Percentiles rank a stretch among this genome's conserved stretches.
These are phyloP conservation scores for Brasilioporus rufonigricans DNA, from an alignment of 768 basidiomycete species.

Conservation along the genomic window DNA sequence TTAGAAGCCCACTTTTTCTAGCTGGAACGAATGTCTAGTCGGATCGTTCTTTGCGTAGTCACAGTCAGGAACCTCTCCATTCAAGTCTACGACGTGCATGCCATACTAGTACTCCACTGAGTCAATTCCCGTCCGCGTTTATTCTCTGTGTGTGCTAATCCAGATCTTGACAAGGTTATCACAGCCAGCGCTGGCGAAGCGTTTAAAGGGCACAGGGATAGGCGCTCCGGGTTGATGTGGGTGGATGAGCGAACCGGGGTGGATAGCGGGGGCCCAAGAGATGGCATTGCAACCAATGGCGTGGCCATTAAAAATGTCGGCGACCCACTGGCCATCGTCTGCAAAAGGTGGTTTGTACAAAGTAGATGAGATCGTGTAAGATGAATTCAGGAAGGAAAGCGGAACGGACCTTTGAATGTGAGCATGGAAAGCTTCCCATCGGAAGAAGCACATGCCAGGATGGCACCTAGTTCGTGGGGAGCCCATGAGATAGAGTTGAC, in stretches of 20 bases:
- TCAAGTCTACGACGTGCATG: too few relatives aligned
- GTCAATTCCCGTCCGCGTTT: too few relatives aligned
- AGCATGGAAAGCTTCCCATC: conserved; percentile 97
- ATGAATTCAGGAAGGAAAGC: too few relatives aligned
- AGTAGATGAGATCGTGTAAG: background rate
- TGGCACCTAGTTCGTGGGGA: conserved; percentile 96
- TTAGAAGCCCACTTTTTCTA: too few relatives aligned
- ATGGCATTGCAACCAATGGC: conserved; percentile 96
- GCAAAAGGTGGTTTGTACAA: background rate
- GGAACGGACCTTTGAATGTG: conserved; percentile 87
- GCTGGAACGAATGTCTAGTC: too few relatives aligned
- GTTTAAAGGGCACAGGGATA: conserved; percentile 62
- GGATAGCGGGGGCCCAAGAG: conserved; percentile 93
- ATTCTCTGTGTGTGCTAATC: too few relatives aligned
- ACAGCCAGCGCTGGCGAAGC: conserved; percentile 94
- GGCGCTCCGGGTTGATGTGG: conserved; percentile 50
- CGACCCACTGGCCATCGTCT: conserved; percentile 98
- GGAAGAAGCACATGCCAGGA: conserved; percentile 94
- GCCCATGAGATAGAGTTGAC: conserved; percentile 99
- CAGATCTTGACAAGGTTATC: conserved; percentile 95
- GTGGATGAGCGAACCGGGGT: conserved; percentile 80
- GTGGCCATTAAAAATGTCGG: conserved; percentile 93
- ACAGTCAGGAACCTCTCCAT: too few relatives aligned
- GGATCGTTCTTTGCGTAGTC: too few relatives aligned
- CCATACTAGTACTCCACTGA: too few relatives aligned